A percentile compares a stretch with the other conserved stretches of the same genome.
phyloP scores from a whole-genome alignment of 1,284 basidiomycete genomes.

The Tausonia pullulans region DNA sequence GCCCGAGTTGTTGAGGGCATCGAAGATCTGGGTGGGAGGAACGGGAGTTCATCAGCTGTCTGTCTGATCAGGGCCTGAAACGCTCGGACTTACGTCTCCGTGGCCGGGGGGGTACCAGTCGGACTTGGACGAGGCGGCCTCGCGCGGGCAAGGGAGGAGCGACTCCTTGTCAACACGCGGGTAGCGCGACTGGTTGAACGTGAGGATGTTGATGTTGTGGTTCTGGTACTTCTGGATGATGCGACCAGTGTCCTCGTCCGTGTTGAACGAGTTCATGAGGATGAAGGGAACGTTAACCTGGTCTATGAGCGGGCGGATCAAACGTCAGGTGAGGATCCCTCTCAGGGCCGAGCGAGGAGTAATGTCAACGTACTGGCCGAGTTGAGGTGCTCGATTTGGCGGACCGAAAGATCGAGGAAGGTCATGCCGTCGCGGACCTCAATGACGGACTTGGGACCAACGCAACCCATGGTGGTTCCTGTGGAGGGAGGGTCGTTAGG shows the following conservation, averaged over 20 bases:
- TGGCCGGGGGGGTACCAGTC: conserved; percentile 99
- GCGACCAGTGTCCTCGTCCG: conserved; percentile 88
- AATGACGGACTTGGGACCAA: conserved; percentile 63
- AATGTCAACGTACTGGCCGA: conserved; percentile 18
- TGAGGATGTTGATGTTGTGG: conserved; percentile 86
- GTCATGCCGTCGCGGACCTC: conserved; percentile 98
- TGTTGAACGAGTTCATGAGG: conserved; percentile 99
- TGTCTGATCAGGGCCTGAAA: background rate
- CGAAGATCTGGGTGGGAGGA: conserved; percentile 47
- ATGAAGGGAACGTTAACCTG: conserved; percentile 86
- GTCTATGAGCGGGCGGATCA: conserved; percentile 1
- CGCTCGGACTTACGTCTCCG: conserved; percentile 50
- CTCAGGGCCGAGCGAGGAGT: background rate
- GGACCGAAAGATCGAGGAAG: conserved; percentile 92
- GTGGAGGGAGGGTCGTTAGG: conserved; percentile 20
- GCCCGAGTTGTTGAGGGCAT: conserved; percentile 86
- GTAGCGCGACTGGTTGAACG: conserved; percentile 96
- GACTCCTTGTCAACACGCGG: conserved; percentile 95
- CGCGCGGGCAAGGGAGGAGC: conserved; percentile 77
- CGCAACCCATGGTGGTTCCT: conserved; percentile 38
- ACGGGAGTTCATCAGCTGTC: background rate
- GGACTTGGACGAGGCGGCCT: conserved; percentile 82
- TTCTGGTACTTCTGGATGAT: conserved; percentile 99
- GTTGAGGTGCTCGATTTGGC: conserved; percentile 83
- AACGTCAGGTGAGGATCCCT: background rate